phyloP scores from a whole-genome alignment of 345 rosid genomes.

The Corchorus capsularis region DNA sequence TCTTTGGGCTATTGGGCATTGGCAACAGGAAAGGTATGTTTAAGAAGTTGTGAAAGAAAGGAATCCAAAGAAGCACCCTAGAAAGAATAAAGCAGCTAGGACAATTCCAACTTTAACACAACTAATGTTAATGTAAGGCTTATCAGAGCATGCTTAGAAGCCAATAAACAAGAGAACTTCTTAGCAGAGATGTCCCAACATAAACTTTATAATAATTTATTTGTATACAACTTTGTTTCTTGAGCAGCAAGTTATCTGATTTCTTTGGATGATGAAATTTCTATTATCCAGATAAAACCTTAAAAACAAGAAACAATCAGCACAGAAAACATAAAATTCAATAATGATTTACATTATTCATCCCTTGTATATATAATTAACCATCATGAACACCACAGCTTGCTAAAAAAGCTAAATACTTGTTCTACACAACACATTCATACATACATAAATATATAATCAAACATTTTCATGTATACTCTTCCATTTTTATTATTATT shows the following conservation, averaged over 20 bases:
- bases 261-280: not conserved
- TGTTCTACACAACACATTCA: not conserved
- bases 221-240: not conserved
- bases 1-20: not conserved
- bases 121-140: not conserved
- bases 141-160: not conserved
- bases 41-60: not conserved
- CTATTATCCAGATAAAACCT: not conserved
- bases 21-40: not conserved
- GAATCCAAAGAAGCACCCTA: not conserved
- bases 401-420: not conserved
- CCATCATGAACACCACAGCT: not conserved
- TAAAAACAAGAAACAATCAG: not conserved
- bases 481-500: not conserved
- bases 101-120: not conserved
- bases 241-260: not conserved
- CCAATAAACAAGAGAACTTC: not conserved
- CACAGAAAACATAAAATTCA: not conserved
- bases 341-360: not conserved
- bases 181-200: not conserved
- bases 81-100: not conserved
- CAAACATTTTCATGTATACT: not conserved
- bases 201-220: not conserved
- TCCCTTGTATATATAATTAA: not conserved
- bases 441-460: not conserved